Base-by-base conservation (phyloP, 2,329 filamentous ascomycete species). In the Aspergillus luchuensis region DNA sequence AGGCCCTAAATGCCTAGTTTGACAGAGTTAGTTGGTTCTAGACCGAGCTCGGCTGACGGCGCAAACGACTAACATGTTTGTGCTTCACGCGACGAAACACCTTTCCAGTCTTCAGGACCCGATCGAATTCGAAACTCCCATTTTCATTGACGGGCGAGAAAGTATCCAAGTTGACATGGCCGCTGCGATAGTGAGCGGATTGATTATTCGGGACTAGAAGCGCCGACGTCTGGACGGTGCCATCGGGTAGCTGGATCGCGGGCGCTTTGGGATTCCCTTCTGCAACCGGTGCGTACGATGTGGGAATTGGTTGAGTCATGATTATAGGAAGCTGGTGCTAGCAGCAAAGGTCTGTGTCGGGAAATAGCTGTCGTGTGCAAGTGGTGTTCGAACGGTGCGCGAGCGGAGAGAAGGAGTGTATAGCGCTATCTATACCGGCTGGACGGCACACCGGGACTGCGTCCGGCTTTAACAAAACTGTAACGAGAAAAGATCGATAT, bases 71-170 rank as follows among this genome's bases (percentile, higher is more conserved):
- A 77, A 92, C 91, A 88, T 96, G 97, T 62, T 94, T 98, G 81
- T 94, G 97, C 70, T 93, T 90, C 17, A 92, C 96, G 67, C 94
- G 87, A 78, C 96, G 96, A 72, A 90, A 85, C 41, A 97, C 88
- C 67, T 89, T 90, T 61, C 94, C 93, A 59, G 89, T 88, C 80
- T 96, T 98, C 75, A 98, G 85, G 58, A 98, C 91, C 54, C 92
- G 89, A 76, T 99, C 95, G 72, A 96, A 96, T 72, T 95, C 93
- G 75, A 97, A 99, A 76, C 92, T 95, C 64, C 95, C 95, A 76
- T 96, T 93, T 76, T 96, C 89, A 73, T 94, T 96, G 65, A 98
- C 92, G 4, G 92, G 91, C 30, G 91, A 95, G 71, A 92, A 88
- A 15, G 88, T 83, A 66, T 90, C 87, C 47, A 89, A 73, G 25